Percentiles rank a stretch among this genome's conserved stretches.
phyloP scores from a whole-genome alignment of 331 rosid genomes.

The Dryas integrifolia region DNA sequence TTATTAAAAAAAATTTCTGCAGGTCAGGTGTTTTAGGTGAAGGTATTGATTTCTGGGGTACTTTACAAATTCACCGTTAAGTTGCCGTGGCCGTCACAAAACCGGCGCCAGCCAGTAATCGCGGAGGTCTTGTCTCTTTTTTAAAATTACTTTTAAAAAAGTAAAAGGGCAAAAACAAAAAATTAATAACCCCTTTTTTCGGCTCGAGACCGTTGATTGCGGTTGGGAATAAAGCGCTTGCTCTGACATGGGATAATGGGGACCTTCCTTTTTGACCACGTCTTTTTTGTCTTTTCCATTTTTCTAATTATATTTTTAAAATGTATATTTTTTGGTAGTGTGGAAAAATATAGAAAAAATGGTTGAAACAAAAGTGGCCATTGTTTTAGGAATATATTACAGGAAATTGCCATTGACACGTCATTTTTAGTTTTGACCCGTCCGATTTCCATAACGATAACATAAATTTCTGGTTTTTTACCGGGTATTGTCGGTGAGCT shows the following conservation, averaged over 20 bases:
- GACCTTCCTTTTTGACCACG: slow-evolving; percentile 51
- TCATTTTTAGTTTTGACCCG: too few relatives aligned
- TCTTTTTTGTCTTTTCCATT: slow-evolving; percentile 32
- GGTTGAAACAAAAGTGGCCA: not conserved
- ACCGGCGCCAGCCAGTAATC: slow-evolving; percentile 46
- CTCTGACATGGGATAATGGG: slow-evolving; percentile 39
- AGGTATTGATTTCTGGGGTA: not conserved
- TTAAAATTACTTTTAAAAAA: slow-evolving; percentile 7
- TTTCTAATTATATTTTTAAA: not conserved
- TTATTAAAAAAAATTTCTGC: too few relatives aligned
- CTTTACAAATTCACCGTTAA: slow-evolving; percentile 8
- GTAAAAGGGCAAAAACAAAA: not conserved
- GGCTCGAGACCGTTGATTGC: slow-evolving; percentile 96
- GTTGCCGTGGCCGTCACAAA: slow-evolving; percentile 49
- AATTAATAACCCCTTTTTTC: slow-evolving; percentile 14
- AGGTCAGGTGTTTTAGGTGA: slow-evolving; percentile 1
- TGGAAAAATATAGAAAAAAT: not conserved
- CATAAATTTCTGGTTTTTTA: not conserved
- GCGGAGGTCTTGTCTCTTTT: slow-evolving; percentile 46
- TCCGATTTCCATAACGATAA: too few relatives aligned
- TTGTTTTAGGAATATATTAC: not conserved
- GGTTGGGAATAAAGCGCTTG: slow-evolving; percentile 84
- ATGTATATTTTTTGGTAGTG: not conserved
- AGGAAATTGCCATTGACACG: not conserved
- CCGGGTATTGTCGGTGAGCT: slow-evolving; percentile 54